Conservation (phyloP, 2,329 filamentous ascomycete species). For the Paradendryphiella salina region DNA sequence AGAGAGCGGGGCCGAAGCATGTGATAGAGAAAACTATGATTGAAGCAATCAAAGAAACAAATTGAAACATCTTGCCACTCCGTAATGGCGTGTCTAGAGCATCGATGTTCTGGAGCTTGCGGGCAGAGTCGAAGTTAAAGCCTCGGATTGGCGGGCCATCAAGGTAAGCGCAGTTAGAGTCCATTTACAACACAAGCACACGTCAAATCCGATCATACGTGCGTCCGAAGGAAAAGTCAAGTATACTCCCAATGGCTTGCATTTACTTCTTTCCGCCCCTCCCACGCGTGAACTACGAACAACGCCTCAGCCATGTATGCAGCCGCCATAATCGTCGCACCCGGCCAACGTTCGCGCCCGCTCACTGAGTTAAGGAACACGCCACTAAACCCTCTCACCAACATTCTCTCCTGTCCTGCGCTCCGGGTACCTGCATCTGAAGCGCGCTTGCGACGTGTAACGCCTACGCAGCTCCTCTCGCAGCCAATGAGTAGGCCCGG, state of each 20-base stretch:
- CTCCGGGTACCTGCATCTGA: conserved; percentile 20
- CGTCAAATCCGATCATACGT: not conserved
- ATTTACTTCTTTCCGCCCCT: not conserved
- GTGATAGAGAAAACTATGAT: conserved; percentile 2
- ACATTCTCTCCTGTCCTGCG: conserved; percentile 18
- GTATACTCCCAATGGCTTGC: not conserved
- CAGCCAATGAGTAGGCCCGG: conserved; percentile 19
- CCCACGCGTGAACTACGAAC: conserved; percentile 11
- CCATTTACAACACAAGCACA: not conserved
- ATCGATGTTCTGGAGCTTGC: not conserved
- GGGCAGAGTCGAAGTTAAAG: not conserved
- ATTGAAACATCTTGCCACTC: conserved; percentile 10
- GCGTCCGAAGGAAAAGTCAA: conserved; percentile 2
- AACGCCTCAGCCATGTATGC: not conserved
- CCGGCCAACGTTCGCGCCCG: not conserved
- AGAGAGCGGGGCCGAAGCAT: not conserved
- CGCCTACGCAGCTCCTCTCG: not conserved
- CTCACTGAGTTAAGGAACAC: not conserved
- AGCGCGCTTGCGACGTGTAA: conserved; percentile 28
- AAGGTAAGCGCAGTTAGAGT: conserved; percentile 6
- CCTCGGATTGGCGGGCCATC: not conserved
- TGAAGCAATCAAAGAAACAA: conserved; percentile 6
- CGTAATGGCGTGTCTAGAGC: not conserved
- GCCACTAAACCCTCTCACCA: conserved; percentile 9
- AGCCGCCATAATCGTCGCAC: conserved; percentile 3